Evolutionary conservation across 2,329 filamentous ascomycete species (phyloP).

Genomic region (Hypoxylon sp.): DNA sequence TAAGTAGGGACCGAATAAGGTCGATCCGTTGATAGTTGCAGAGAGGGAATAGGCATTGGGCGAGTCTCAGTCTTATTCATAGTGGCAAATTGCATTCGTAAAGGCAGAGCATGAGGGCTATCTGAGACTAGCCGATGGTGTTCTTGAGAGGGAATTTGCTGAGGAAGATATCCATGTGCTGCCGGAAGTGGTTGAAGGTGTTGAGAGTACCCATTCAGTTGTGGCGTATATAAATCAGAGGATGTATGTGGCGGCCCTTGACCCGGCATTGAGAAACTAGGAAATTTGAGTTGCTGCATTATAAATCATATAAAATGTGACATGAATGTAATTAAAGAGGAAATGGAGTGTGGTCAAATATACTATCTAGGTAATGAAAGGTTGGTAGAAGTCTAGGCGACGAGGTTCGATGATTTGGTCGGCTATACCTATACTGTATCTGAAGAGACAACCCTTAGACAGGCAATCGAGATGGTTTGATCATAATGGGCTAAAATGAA

Average conservation of each 20-base stretch:
- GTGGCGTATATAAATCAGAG: slow-evolving; percentile 14
- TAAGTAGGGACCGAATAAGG: slow-evolving; percentile 32
- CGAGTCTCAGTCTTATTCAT: slow-evolving; percentile 12
- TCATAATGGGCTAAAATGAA: not conserved
- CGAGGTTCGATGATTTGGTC: not conserved
- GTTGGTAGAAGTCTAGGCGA: not conserved
- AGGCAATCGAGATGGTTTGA: not conserved
- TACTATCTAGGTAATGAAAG: not conserved
- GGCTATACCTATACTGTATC: not conserved
- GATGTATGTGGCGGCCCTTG: slow-evolving; percentile 11
- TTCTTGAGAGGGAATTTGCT: slow-evolving; percentile 11
- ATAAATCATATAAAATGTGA: not conserved
- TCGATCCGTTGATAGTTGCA: slow-evolving; percentile 19
- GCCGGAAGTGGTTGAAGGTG: slow-evolving; percentile 16
- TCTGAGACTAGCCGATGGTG: slow-evolving; percentile 9
- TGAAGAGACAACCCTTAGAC: not conserved
- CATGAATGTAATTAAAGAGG: not conserved
- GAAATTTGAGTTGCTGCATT: slow-evolving; percentile 24
- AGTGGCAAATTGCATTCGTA: slow-evolving; percentile 30
- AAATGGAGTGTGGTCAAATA: not conserved
- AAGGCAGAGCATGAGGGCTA: slow-evolving; percentile 31
- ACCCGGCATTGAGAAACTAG: slow-evolving; percentile 9
- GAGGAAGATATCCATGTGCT: slow-evolving; percentile 38
- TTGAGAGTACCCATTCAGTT: slow-evolving; percentile 14
- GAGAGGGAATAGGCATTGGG: slow-evolving; percentile 27